Conservation (phyloP, 345 rosid species). For the Linum tenue region DNA sequence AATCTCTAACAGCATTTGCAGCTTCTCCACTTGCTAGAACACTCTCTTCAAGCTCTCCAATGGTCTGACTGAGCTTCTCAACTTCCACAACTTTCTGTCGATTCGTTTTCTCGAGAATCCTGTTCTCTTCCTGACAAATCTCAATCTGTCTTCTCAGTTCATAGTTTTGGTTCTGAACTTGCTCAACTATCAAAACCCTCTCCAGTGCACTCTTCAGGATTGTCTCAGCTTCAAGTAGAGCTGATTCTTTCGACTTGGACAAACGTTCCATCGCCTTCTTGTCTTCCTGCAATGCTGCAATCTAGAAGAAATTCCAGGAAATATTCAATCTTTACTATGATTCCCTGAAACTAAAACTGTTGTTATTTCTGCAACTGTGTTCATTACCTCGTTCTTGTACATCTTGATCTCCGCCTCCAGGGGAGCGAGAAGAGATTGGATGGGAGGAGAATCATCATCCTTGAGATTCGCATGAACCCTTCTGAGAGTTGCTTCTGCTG, state of each 20-base stretch:
- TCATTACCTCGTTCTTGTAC: constrained; percentile 57
- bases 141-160: constrained; percentile 81
- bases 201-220: constrained; percentile 82
- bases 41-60: constrained; percentile 74
- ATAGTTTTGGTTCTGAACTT: constrained; percentile 85
- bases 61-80: constrained; percentile 77
- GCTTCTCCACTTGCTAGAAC: constrained; percentile 77
- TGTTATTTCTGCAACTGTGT: not conserved
- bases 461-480: constrained; percentile 58
- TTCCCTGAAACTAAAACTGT: not conserved
- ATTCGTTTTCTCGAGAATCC: constrained; percentile 78
- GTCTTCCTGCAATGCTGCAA: constrained; percentile 65
- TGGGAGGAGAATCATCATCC: constrained; percentile 57
- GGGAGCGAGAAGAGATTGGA: constrained; percentile 71
- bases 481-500: constrained; percentile 77
- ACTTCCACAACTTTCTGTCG: constrained; percentile 78
- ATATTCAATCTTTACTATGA: not conserved
- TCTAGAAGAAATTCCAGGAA: constrained; percentile 22
- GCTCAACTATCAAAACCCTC: constrained; percentile 85
- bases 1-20: constrained; percentile 71
- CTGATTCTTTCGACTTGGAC: constrained; percentile 70
- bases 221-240: constrained; percentile 85
- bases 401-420: constrained; percentile 75
- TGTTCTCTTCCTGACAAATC: constrained; percentile 90
- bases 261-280: constrained; percentile 85